Conservation (phyloP, 352 stramenopile species). For the Phytopythium helicoides region DNA sequence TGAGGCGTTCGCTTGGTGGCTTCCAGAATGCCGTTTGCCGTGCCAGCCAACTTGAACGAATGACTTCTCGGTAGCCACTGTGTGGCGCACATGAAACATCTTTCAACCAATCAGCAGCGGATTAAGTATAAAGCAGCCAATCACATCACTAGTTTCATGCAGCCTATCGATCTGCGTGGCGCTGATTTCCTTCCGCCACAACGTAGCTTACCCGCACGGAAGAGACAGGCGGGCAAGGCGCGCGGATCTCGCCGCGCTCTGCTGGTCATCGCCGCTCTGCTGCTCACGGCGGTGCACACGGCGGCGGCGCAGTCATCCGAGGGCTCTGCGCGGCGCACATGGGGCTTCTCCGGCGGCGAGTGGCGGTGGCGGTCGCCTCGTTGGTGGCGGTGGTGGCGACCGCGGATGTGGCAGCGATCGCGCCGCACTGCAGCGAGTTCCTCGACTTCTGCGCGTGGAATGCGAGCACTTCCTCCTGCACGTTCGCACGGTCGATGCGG, state of each 20-base stretch:
- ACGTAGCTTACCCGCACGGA: not conserved
- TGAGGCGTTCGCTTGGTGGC: constrained; percentile 18
- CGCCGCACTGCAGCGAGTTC: constrained; percentile 47
- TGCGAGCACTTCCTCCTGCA: constrained; percentile 47
- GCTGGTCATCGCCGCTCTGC: no score
- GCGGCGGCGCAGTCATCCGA: no score
- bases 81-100: no score
- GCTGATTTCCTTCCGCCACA: not conserved
- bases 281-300: no score
- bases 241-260: not conserved
- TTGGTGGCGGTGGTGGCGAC: not conserved
- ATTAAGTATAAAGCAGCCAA: no score
- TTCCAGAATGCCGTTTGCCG: not conserved
- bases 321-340: no score
- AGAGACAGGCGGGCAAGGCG: not conserved
- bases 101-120: no score
- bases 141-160: no score
- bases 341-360: not conserved
- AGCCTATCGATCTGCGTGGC: no score
- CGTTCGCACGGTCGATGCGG: constrained; percentile 35
- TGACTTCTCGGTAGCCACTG: no score
- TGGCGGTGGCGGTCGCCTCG: constrained; percentile 5
- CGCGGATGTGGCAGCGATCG: constrained; percentile 4
- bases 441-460: constrained; percentile 41
- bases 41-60: not conserved